Evolutionary conservation across 2,329 filamentous ascomycete species (phyloP), one percentile per base, ranked within the genome.

Genomic region (Ophidiomyces ophidiicola): DNA sequence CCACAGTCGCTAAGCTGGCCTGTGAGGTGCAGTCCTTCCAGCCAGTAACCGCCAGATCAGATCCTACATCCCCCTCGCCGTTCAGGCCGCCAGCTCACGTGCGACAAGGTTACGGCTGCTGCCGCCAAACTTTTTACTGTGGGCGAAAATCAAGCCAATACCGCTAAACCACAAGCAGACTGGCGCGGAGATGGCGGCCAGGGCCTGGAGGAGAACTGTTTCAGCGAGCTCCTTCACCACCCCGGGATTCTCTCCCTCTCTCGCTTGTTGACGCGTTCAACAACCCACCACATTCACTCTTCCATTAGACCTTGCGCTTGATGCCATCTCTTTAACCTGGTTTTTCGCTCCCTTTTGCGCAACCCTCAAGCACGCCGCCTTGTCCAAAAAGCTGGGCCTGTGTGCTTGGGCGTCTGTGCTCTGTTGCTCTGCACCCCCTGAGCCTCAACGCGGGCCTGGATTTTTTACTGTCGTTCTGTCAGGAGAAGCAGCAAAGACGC

Each of bases 81-180:
- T n/a, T n/a, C n/a, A n/a, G n/a, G n/a, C n/a, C n/a, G n/a, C n/a
- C n/a, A n/a, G n/a, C 6, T 23, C 35, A 30, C 26, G 18, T 31
- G 25, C 18, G 32, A 25, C 28, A 39, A 39, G 37, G 37, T 39
- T 33, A 19, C 36, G 36, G 36, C 37, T 28, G 30, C 19, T 33
- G 30, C 37, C 37, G 30, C 29, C 20, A 39, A 31, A 32, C 36
- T 32, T 39, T 39, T 23, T 4, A n/a, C 18, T 10, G n/a, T 25
- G 12, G 11, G 14, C 14, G 10, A 30, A 3, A 10, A 30, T n/a
- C 12, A 12, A 17, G 28, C 7, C 5, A 31, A 38, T 21, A 15
- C 36, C 37, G 37, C 37, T 39, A 39, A 39, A 29, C 30, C 37
- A 28, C 10, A 39, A 33, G 20, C 29, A 21, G 37, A 5, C 12